Percentiles rank a stretch among this genome's conserved stretches.
These are phyloP conservation scores for Tylopilus vinaceipallidus DNA, from an alignment of 768 basidiomycete species.

Conservation along the genomic window DNA sequence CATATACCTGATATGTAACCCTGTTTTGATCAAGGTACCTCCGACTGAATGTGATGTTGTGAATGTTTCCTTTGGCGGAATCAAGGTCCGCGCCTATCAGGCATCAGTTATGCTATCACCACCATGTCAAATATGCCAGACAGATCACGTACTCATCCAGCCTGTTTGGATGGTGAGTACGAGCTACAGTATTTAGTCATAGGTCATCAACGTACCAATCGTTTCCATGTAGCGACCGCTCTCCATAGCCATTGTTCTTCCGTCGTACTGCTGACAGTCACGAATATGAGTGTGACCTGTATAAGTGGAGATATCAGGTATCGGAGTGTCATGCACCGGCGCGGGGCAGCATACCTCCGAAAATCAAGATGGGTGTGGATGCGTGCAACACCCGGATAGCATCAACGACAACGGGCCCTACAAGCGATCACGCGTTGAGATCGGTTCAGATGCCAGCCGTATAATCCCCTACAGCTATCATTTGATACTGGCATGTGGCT, in stretches of 20 bases:
- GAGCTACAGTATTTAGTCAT: too few relatives aligned
- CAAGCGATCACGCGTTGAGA: neutral
- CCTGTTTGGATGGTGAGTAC: conserved; percentile 25
- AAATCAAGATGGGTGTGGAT: conserved; percentile 75
- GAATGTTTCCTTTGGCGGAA: conserved; percentile 31
- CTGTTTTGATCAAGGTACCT: conserved; percentile 81
- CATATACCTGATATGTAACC: conserved; percentile 66
- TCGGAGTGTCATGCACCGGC: neutral
- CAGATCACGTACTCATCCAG: conserved; percentile 58
- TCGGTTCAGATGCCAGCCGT: neutral
- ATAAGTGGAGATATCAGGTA: neutral
- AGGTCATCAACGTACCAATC: conserved; percentile 48
- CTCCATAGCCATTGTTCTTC: conserved; percentile 48
- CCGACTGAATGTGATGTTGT: conserved; percentile 60
- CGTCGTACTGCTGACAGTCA: conserved; percentile 27
- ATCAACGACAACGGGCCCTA: conserved; percentile 71
- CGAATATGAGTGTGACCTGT: conserved; percentile 49
- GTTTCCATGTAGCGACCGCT: conserved; percentile 94
- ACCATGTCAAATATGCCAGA: neutral
- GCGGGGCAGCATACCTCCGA: conserved; percentile 52
- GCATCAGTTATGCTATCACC: neutral
- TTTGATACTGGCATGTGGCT: conserved; percentile 82
- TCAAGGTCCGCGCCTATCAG: conserved; percentile 48
- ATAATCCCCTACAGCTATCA: conserved; percentile 54
- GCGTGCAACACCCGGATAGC: conserved; percentile 74